Conservation (phyloP, 176 grass and related monocot genomes). For the Aegilops tauschii region DNA sequence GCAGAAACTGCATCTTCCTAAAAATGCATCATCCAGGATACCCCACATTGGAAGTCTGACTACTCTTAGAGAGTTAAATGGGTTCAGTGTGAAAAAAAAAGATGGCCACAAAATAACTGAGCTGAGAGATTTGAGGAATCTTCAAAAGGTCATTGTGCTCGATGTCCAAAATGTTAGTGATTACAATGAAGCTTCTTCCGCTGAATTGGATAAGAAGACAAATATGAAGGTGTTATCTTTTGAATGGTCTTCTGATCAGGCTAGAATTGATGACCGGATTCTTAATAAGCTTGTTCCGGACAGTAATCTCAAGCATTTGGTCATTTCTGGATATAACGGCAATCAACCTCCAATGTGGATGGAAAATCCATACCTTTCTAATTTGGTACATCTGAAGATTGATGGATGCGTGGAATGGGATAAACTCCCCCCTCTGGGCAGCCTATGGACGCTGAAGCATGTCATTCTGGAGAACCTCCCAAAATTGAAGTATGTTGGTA, state of each 20-base stretch:
- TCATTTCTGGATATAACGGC: conserved; percentile 31
- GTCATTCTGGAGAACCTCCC: conserved; percentile 15
- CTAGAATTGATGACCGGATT: not conserved
- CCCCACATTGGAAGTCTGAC: conserved; percentile 29
- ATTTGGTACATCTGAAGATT: conserved; percentile 20
- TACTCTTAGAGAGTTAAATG: not conserved
- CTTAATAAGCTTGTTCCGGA: conserved; percentile 19
- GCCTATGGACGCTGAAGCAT: conserved; percentile 19
- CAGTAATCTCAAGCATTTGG: conserved; percentile 30
- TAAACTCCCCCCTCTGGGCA: conserved; percentile 18
- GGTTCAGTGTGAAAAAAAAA: conserved; percentile 15
- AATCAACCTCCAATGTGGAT: conserved; percentile 32
- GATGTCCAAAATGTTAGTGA: conserved; percentile 29
- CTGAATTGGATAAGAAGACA: conserved; percentile 17
- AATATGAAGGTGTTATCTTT: conserved; percentile 21
- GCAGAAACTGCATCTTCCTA: conserved; percentile 30
- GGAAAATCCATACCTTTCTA: not conserved
- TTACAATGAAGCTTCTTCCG: conserved; percentile 1
- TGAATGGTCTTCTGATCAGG: conserved; percentile 12
- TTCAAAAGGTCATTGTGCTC: conserved; percentile 16
- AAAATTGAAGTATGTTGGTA: not conserved
- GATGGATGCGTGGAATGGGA: conserved; percentile 9
- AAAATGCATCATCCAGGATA: not conserved
- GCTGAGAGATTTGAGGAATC: conserved; percentile 21
- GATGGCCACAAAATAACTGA: conserved; percentile 35